Evolutionary conservation across 2,329 filamentous ascomycete genomes (phyloP).

Genomic region (Colletotrichum sp.): DNA sequence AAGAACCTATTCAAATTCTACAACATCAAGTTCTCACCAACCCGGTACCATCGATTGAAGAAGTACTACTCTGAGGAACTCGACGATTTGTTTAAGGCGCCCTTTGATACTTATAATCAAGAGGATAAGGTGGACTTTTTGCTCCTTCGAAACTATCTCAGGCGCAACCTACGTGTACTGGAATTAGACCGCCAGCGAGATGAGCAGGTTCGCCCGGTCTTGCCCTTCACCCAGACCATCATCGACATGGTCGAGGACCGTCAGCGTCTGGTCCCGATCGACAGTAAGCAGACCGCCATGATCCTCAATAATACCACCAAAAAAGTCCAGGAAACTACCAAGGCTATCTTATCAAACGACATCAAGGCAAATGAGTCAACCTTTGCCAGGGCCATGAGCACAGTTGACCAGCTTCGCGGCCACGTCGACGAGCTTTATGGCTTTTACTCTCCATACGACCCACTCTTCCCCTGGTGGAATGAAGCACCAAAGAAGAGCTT

Average conservation of each 20-base stretch:
- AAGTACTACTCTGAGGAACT: conserved; percentile 49
- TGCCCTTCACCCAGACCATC: conserved; percentile 49
- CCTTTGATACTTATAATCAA: conserved; percentile 36
- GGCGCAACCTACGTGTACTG: conserved; percentile 26
- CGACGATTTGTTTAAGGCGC: conserved; percentile 25
- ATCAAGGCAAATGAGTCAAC: conserved; percentile 25
- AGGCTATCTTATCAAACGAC: conserved; percentile 37
- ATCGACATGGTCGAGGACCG: conserved; percentile 52
- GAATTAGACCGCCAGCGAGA: conserved; percentile 36
- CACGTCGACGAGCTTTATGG: conserved; percentile 50
- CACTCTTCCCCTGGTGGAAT: conserved; percentile 63
- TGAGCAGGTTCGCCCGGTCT: conserved; percentile 39
- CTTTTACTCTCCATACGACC: conserved; percentile 62
- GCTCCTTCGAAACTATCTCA: conserved; percentile 52
- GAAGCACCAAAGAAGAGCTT: conserved; percentile 47
- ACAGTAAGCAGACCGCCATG: conserved; percentile 46
- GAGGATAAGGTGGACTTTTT: conserved; percentile 54
- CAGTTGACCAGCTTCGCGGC: conserved; percentile 42
- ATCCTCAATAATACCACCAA: conserved; percentile 40
- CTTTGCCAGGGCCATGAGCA: conserved; percentile 31
- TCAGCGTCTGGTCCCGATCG: conserved; percentile 46
- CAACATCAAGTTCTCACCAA: conserved; percentile 49
- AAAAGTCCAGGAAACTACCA: conserved; percentile 34
- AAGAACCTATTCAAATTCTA: conserved; percentile 53
- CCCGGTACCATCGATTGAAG: conserved; percentile 41